Conservation (phyloP, 768 basidiomycete genomes). For the Phlebiopsis flavidoalba region DNA sequence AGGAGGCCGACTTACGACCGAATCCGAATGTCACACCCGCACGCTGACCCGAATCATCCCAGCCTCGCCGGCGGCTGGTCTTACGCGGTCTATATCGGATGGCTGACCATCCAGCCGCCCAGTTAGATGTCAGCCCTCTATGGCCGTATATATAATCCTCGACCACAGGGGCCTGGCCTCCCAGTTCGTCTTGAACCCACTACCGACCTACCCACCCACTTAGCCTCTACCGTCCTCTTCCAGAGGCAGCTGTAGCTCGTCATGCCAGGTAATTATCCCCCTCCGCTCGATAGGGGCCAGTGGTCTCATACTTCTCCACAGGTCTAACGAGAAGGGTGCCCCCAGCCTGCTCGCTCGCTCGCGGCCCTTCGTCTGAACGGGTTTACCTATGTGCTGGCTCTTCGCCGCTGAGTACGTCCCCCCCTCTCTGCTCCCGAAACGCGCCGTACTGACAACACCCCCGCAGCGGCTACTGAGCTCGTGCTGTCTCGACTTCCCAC, state of each 20-base stretch:
- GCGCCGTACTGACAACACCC: neutral
- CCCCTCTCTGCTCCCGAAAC: neutral
- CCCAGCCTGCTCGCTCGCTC: neutral
- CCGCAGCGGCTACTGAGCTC: constrained; percentile 7
- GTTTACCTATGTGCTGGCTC: neutral
- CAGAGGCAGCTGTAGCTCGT: neutral
- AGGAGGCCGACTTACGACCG: constrained; percentile 3
- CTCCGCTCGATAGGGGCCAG: neutral
- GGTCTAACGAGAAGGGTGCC: constrained; percentile 1
- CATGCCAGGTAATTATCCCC: neutral
- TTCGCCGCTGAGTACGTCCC: constrained; percentile 2
- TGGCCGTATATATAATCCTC: constrained; percentile 1
- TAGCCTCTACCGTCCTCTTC: neutral
- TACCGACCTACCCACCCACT: neutral
- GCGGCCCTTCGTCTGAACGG: neutral
- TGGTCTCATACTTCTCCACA: neutral
- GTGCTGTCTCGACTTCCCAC: constrained; percentile 7
- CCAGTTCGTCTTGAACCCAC: constrained; percentile 4
- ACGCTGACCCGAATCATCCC: constrained; percentile 1
- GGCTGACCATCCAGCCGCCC: neutral
- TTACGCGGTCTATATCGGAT: constrained; percentile 5
- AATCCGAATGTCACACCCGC: neutral
- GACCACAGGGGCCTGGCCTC: neutral
- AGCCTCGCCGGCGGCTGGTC: neutral
- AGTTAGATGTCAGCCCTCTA: neutral